phyloP scores from a whole-genome alignment of 2,329 filamentous ascomycete species.

The Sordariomycetes sp. region DNA sequence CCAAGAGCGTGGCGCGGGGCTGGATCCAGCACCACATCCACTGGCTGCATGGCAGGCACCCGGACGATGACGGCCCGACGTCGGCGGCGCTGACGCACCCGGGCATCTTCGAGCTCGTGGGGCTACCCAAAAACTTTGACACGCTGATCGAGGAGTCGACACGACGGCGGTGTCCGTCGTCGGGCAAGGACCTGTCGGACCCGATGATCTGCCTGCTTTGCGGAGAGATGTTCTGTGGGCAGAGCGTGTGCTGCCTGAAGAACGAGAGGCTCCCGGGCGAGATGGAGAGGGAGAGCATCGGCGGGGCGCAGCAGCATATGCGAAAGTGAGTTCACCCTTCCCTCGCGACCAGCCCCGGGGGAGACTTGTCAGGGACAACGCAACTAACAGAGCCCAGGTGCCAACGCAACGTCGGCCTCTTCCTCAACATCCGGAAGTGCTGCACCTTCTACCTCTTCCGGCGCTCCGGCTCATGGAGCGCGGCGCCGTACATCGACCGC shows the following conservation, averaged over 20 bases:
- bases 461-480: slow-evolving; percentile 69
- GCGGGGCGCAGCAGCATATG: slow-evolving; percentile 87
- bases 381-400: slow-evolving; percentile 39
- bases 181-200: slow-evolving; percentile 83
- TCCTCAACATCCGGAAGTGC: slow-evolving; percentile 95
- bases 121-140: slow-evolving; percentile 85
- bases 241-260: slow-evolving; percentile 82
- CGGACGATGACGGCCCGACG: slow-evolving; percentile 11
- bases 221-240: slow-evolving; percentile 91
- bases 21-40: slow-evolving; percentile 63
- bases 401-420: slow-evolving; percentile 81
- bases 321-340: slow-evolving; percentile 49
- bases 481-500: slow-evolving; percentile 88
- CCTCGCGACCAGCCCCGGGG: neutral
- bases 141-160: slow-evolving; percentile 87
- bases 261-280: slow-evolving; percentile 34
- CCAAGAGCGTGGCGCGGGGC: slow-evolving; percentile 37
- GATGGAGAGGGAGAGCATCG: slow-evolving; percentile 42
- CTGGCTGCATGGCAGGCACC: slow-evolving; percentile 14
- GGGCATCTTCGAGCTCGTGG: slow-evolving; percentile 86
- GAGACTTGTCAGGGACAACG: neutral
- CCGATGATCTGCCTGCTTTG: slow-evolving; percentile 90
- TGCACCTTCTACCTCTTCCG: slow-evolving; percentile 80
- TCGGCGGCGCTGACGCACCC: slow-evolving; percentile 62
- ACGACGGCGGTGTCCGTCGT: slow-evolving; percentile 71